Base-by-base conservation (phyloP, 169 alveolate genomes). In the Babesia ovis region DNA sequence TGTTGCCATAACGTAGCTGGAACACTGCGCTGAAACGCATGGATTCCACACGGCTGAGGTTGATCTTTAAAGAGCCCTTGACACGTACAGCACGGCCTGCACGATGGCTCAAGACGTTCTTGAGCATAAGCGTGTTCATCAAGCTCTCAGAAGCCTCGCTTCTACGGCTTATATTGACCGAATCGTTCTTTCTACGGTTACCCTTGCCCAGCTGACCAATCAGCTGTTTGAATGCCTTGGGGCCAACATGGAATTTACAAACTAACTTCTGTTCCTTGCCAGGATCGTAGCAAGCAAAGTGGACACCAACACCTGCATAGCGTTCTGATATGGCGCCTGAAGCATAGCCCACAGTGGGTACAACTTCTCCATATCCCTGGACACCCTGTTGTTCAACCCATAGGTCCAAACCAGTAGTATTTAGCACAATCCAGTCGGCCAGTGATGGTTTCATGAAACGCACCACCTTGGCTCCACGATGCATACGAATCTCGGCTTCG, bases 381-480 rank as follows among this genome's bases (percentile, higher is more conserved):
- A 59, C 73, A 12, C 86, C 86, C 43, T 31, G 76, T 32, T 77
- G 86, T 34, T 77, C 72, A 0, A 77, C 77, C 79, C 77, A 77
- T 20, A 77, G 82, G 39, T 68, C 77, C n/a, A 77, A 18, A 11
- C 86, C 86, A 2, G 86, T 77, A 8, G 86, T 42, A 50, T 77
- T 77, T 25, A 77, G 43, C 23, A 77, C 50, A 12, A 77, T 59
- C 86, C 86, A 77, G 23, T 77, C 86, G 23, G 86, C 70, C 32
- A 34, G 45, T 31, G 53, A 27, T 2, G 86, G 86, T 14, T 57
- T 67, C 66, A 46, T 27, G 53, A 77, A 77, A 29, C 86, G 32
- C 46, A 77, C 82, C 66, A 77, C 54, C 59, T 77, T 77, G 6
- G 79, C 76, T n/a, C 86, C 86, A 18, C 77, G 71, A 27, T 77